Conservation (phyloP, 2,329 filamentous ascomycete genomes). For the Anisogramma anomala region DNA sequence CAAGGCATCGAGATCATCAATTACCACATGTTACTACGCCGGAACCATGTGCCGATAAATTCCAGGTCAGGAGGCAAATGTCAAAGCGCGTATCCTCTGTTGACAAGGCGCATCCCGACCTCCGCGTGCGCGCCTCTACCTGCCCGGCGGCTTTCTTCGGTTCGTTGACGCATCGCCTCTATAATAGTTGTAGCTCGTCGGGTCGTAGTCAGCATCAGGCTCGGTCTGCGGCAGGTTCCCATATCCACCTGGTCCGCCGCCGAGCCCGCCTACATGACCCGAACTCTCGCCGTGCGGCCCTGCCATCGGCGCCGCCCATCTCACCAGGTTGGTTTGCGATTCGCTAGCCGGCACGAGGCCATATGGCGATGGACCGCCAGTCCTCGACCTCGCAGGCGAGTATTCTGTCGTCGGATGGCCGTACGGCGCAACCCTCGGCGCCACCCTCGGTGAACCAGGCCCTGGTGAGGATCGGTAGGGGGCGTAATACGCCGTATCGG, state of each 20-base stretch:
- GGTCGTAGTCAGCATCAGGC: slow-evolving; percentile 28
- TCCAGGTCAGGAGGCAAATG: slow-evolving; percentile 3
- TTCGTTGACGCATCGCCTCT: slow-evolving; percentile 24
- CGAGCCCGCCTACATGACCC: slow-evolving; percentile 40
- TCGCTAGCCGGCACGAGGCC: slow-evolving; percentile 12
- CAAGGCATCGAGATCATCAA: too few relatives aligned
- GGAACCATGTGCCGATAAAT: slow-evolving; percentile 4
- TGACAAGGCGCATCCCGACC: too few relatives aligned
- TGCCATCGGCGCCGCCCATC: slow-evolving; percentile 12
- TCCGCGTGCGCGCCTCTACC: too few relatives aligned
- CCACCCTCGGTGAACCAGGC: slow-evolving; percentile 1
- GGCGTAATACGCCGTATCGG: background rate
- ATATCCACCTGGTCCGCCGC: slow-evolving; percentile 48
- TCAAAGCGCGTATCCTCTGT: too few relatives aligned
- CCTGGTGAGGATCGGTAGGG: slow-evolving; percentile 4
- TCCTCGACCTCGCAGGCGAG: slow-evolving; percentile 2
- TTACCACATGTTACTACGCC: too few relatives aligned
- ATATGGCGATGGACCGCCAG: slow-evolving; percentile 5
- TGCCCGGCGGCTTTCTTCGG: background rate
- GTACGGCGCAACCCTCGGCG: slow-evolving; percentile 3
- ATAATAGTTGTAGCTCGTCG: slow-evolving; percentile 47
- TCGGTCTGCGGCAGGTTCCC: slow-evolving; percentile 47
- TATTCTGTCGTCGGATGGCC: slow-evolving; percentile 14
- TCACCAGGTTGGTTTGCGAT: slow-evolving; percentile 12
- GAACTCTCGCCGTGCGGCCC: slow-evolving; percentile 18